A percentile compares a stretch with the other conserved stretches of the same genome.
Evolutionary conservation across 345 rosid genomes (phyloP).

Genomic region (Jatropha curcas): DNA sequence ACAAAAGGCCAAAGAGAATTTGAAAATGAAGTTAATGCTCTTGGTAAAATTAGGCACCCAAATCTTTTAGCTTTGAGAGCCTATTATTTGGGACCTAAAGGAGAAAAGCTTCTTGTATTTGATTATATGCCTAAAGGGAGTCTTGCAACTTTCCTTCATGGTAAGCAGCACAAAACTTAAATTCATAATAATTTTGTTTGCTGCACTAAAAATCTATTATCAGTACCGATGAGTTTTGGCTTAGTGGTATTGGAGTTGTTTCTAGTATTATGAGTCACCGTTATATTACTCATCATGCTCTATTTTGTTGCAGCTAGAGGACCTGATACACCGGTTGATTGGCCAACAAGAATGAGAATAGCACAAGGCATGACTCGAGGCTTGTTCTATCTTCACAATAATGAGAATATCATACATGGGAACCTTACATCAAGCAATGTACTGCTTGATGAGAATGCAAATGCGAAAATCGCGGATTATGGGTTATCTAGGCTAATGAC

Average conservation of each 20-base stretch:
- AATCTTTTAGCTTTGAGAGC: conserved; percentile 83
- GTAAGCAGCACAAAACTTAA: conserved; percentile 37
- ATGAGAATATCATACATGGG: conserved; percentile 75
- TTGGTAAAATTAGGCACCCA: conserved; percentile 75
- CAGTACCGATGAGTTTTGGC: too few species aligned
- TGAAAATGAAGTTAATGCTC: conserved; percentile 65
- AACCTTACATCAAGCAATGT: conserved; percentile 82
- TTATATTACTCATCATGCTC: too few species aligned
- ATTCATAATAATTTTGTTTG: not conserved
- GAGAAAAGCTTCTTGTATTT: conserved; percentile 92
- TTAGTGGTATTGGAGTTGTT: too few species aligned
- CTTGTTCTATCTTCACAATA: conserved; percentile 68
- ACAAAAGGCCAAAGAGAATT: conserved; percentile 82
- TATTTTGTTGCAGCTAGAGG: conserved; percentile 66
- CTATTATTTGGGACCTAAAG: conserved; percentile 92
- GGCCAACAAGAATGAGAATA: conserved; percentile 85
- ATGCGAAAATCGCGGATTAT: conserved; percentile 72
- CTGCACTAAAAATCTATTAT: not conserved
- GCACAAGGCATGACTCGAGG: conserved; percentile 66
- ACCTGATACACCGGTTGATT: conserved; percentile 66
- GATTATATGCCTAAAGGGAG: conserved; percentile 90
- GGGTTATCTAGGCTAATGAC: conserved; percentile 82
- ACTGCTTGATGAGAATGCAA: conserved; percentile 61
- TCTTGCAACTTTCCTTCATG: conserved; percentile 88
- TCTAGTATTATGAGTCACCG: too few species aligned